phyloP scores from a whole-genome alignment of 164 flowering plant species.

The Akebia trifoliata region DNA sequence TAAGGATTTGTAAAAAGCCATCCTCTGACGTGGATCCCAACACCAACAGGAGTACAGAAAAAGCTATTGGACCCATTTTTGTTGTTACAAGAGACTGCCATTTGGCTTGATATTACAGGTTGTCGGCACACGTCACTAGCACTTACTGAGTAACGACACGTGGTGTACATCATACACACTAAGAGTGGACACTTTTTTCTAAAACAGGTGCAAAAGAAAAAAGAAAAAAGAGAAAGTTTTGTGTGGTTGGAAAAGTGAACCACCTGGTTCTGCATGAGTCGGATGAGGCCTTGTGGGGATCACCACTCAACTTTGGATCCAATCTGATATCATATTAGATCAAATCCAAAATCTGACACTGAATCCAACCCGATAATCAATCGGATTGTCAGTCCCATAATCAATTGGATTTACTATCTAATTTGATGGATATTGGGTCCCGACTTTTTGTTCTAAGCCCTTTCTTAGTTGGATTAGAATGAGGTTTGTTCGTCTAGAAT shows the following conservation, averaged over 20 bases:
- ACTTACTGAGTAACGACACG: background rate
- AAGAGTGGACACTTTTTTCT: background rate
- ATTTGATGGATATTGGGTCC: too few species aligned
- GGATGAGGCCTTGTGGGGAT: conserved; percentile 8
- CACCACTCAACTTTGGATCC: background rate
- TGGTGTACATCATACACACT: conserved; percentile 5
- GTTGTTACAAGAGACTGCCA: background rate
- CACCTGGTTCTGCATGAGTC: conserved; percentile 9
- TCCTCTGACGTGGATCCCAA: conserved; percentile 12
- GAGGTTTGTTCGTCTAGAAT: too few species aligned
- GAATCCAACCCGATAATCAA: too few species aligned
- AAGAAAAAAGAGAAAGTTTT: background rate
- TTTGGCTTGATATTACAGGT: background rate
- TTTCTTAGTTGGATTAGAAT: too few species aligned
- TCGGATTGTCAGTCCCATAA: too few species aligned
- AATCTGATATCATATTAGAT: too few species aligned
- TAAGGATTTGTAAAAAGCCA: too few species aligned
- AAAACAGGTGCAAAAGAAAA: background rate
- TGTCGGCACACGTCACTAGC: background rate
- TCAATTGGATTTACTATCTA: too few species aligned
- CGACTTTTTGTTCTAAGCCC: too few species aligned
- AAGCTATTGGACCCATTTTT: background rate
- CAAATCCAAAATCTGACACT: too few species aligned
- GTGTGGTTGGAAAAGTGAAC: conserved; percentile 1
- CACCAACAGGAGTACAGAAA: background rate